phyloP scores from a whole-genome alignment of 495 filamentous ascomycete genomes.

The Tetracladium marchalianum region DNA sequence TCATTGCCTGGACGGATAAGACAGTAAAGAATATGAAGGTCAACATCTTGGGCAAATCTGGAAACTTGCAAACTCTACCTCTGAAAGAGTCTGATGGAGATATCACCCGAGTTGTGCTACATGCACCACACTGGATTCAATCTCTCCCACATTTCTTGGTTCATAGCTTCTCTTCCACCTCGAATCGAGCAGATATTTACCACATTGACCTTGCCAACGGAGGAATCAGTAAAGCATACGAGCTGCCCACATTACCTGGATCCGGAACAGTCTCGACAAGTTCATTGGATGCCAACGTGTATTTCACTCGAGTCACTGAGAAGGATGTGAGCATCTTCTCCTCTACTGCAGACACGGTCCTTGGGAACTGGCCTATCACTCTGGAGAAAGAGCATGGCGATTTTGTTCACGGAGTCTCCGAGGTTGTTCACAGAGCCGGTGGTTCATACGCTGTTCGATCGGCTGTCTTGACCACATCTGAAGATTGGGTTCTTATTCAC shows the following conservation, averaged over 20 bases:
- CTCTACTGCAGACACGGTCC: constrained; percentile 63
- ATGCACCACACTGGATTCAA: constrained; percentile 60
- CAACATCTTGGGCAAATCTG: constrained; percentile 66
- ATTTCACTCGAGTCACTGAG: constrained; percentile 71
- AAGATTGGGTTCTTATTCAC: constrained; percentile 75
- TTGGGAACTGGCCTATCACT: constrained; percentile 59
- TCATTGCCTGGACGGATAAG: constrained; percentile 76
- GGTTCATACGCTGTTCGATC: constrained; percentile 67
- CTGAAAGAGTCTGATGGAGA: constrained; percentile 35
- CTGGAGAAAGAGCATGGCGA: constrained; percentile 26
- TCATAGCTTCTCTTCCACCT: constrained; percentile 59
- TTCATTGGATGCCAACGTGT: constrained; percentile 68
- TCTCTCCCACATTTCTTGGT: constrained; percentile 75
- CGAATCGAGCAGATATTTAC: constrained; percentile 78
- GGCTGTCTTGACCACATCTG: constrained; percentile 53
- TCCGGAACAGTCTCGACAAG: constrained; percentile 70
- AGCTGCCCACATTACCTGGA: constrained; percentile 56
- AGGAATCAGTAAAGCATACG: constrained; percentile 60
- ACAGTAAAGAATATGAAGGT: constrained; percentile 57
- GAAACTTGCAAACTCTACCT: constrained; percentile 36
- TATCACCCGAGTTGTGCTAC: constrained; percentile 59
- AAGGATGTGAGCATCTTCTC: constrained; percentile 64
- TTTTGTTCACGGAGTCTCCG: constrained; percentile 60
- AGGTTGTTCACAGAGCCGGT: constrained; percentile 60
- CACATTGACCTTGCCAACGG: constrained; percentile 64